Percentiles rank a stretch among this genome's conserved stretches.
phyloP scores from a whole-genome alignment of 441 rosid genomes.

The Populus hybrid region DNA sequence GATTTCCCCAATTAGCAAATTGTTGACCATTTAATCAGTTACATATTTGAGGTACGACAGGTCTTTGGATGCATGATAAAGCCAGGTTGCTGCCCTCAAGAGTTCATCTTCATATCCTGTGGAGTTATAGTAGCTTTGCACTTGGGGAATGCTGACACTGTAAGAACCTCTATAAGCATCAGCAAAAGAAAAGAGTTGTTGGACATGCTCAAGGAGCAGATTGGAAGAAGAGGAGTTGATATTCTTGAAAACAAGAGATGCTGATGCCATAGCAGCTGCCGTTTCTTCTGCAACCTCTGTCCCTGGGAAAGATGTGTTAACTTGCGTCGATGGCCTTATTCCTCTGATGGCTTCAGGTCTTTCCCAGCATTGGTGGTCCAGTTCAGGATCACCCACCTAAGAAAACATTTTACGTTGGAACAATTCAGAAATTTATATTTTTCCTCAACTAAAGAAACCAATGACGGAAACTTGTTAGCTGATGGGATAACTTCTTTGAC shows the following conservation, averaged over 20 bases:
- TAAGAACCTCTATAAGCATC: slow-evolving; percentile 52
- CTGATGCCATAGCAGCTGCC: slow-evolving; percentile 92
- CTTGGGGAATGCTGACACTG: slow-evolving; percentile 60
- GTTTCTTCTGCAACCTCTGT: slow-evolving; percentile 91
- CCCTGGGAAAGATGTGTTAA: slow-evolving; percentile 63
- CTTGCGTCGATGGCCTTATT: slow-evolving; percentile 55
- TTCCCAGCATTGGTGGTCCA: slow-evolving; percentile 83
- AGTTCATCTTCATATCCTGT: slow-evolving; percentile 81
- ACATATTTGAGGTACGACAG: slow-evolving; percentile 54
- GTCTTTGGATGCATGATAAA: slow-evolving; percentile 74
- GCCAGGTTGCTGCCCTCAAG: slow-evolving; percentile 88
- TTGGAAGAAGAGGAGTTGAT: slow-evolving; percentile 52
- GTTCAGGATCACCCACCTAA: slow-evolving; percentile 77
- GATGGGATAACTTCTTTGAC: not conserved
- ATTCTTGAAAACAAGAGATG: slow-evolving; percentile 79
- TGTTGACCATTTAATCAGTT: slow-evolving; percentile 44
- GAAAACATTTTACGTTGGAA: not conserved
- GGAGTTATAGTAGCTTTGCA: slow-evolving; percentile 61
- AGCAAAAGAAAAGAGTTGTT: slow-evolving; percentile 69
- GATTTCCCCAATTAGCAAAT: slow-evolving; percentile 69
- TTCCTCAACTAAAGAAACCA: not conserved
- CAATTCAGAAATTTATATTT: not conserved
- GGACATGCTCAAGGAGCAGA: slow-evolving; percentile 60
- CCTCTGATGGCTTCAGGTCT: slow-evolving; percentile 73
- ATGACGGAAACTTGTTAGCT: not conserved